These are phyloP conservation scores for Debaryomycetaceae sp. DNA, from an alignment of 1,139 yeast species.

Conservation along the genomic window DNA sequence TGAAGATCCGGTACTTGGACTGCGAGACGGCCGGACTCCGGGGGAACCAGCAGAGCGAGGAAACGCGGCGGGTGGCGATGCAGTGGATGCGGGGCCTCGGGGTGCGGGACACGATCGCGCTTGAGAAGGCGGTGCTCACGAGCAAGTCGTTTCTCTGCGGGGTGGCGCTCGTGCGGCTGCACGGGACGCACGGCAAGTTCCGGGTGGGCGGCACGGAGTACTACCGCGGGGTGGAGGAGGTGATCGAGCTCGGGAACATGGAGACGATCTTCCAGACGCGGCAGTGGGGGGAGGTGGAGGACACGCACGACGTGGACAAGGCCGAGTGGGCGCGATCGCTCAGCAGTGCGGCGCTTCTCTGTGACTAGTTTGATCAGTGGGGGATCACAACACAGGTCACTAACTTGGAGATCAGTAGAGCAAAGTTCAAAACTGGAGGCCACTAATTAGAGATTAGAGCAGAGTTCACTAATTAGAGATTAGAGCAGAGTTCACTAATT, in stretches of 20 bases:
- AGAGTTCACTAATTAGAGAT: too few relatives aligned
- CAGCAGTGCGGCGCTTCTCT: constrained; percentile 66
- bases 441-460: too few relatives aligned
- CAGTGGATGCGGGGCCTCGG: constrained; percentile 57
- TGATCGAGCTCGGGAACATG: constrained; percentile 67
- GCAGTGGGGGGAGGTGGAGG: constrained; percentile 98
- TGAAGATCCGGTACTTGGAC: constrained; percentile 51
- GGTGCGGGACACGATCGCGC: constrained; percentile 70
- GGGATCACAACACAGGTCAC: too few relatives aligned
- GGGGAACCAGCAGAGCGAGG: constrained; percentile 62
- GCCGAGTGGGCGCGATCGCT: constrained; percentile 78
- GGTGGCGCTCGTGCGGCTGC: constrained; percentile 30
- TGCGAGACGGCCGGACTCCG: constrained; percentile 71
- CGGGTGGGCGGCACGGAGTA: constrained; percentile 17
- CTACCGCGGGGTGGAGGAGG: constrained; percentile 47
- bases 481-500: too few relatives aligned
- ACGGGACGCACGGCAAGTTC: constrained; percentile 27
- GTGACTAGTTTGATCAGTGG: too few relatives aligned
- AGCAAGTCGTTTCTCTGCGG: constrained; percentile 84
- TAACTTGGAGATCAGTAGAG: too few relatives aligned
- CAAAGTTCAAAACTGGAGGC: too few relatives aligned
- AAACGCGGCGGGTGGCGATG: constrained; percentile 50
- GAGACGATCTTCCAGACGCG: constrained; percentile 80
- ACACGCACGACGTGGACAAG: constrained; percentile 92
- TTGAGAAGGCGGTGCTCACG: constrained; percentile 78